Percentiles rank a stretch among this genome's conserved stretches.
Conservation (phyloP, 2,329 filamentous ascomycete species). For the Phaeosphaeria sp. region DNA sequence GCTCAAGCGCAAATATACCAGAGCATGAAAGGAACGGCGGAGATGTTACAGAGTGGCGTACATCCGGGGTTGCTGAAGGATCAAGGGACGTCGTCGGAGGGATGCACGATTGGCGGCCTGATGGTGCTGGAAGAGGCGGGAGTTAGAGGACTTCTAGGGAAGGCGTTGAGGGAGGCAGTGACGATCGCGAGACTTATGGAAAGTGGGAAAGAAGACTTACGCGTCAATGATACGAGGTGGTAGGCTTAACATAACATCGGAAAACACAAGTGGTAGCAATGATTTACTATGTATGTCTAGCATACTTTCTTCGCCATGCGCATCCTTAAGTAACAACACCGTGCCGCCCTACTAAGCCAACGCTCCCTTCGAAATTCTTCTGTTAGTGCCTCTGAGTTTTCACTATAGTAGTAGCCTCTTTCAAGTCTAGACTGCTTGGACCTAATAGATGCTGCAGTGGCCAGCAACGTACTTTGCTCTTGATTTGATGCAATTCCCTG, state of each 20-base stretch:
- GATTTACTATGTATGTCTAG: background rate
- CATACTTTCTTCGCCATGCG: too few species aligned
- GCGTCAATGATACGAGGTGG: conserved; percentile 53
- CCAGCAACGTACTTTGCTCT: too few species aligned
- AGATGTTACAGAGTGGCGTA: conserved; percentile 38
- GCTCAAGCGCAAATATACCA: conserved; percentile 41
- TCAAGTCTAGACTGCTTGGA: too few species aligned
- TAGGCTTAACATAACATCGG: background rate
- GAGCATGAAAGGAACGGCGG: conserved; percentile 38
- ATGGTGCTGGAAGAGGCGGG: conserved; percentile 43
- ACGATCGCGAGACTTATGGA: conserved; percentile 55
- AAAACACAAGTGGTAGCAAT: background rate
- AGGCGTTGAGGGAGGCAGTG: conserved; percentile 56
- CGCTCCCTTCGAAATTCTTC: too few species aligned
- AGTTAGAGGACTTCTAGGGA: conserved; percentile 33
- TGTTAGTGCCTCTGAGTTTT: too few species aligned
- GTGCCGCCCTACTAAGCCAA: too few species aligned
- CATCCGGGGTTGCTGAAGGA: conserved; percentile 37
- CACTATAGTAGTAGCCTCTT: too few species aligned
- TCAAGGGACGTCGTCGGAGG: conserved; percentile 38
- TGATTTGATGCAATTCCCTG: too few species aligned
- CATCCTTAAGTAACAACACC: too few species aligned
- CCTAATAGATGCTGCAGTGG: too few species aligned
- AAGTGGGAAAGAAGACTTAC: conserved; percentile 29
- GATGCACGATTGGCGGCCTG: conserved; percentile 42